phyloP scores from a whole-genome alignment of 352 stramenopile genomes.

The Phytophthora pini region DNA sequence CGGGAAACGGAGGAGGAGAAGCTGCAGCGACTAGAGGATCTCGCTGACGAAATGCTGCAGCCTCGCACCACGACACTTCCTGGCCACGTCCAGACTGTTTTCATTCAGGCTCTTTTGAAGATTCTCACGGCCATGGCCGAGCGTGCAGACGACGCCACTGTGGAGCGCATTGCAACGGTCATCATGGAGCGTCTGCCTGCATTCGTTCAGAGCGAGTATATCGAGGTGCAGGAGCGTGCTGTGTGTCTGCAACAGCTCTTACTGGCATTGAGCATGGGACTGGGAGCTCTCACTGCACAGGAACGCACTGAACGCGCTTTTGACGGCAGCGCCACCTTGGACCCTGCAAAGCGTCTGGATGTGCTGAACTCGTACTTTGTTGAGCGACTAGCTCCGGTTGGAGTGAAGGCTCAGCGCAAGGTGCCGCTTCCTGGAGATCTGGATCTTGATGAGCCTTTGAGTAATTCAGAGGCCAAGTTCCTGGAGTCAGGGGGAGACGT shows the following conservation, averaged over 20 bases:
- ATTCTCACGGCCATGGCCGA: slow-evolving; percentile 81
- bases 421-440: slow-evolving; percentile 90
- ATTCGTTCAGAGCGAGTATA: slow-evolving; percentile 92
- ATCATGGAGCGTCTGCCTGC: slow-evolving; percentile 85
- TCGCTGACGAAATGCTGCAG: slow-evolving; percentile 84
- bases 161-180: slow-evolving; percentile 87
- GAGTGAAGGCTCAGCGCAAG: slow-evolving; percentile 91
- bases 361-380: slow-evolving; percentile 81
- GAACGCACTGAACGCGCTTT: slow-evolving; percentile 76
- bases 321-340: slow-evolving; percentile 54
- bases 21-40: slow-evolving; percentile 85
- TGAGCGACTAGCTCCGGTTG: slow-evolving; percentile 88
- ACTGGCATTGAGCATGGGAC: slow-evolving; percentile 65
- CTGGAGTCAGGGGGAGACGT: slow-evolving; percentile 78
- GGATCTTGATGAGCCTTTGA: slow-evolving; percentile 70
- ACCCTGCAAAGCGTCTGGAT: slow-evolving; percentile 51
- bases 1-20: slow-evolving; percentile 82
- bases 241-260: slow-evolving; percentile 85
- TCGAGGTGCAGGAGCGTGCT: slow-evolving; percentile 96
- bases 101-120: slow-evolving; percentile 95
- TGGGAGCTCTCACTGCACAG: slow-evolving; percentile 59
- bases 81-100: slow-evolving; percentile 92
- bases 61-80: slow-evolving; percentile 84
- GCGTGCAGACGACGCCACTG: slow-evolving; percentile 71
- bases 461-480: slow-evolving; percentile 67